Conservation (phyloP, 2,329 filamentous ascomycete species). For the Davidsoniella neocaledoniae region DNA sequence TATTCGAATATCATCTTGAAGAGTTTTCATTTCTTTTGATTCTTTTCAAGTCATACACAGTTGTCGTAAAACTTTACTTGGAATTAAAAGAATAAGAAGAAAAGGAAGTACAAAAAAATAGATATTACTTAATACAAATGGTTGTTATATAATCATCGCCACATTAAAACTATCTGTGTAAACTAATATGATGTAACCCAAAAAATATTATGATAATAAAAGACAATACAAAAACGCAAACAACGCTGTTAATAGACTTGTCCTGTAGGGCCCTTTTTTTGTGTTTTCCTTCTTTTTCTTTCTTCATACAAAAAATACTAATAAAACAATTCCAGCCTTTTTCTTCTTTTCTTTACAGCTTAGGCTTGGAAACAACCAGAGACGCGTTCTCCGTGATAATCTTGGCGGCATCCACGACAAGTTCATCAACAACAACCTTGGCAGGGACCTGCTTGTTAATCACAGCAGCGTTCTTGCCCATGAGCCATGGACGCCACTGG, state of each 20-base stretch:
- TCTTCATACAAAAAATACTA: not conserved
- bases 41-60: no score
- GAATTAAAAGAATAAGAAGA: no score
- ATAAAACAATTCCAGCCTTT: not conserved
- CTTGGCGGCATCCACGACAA: slow-evolving; percentile 65
- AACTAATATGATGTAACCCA: not conserved
- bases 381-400: slow-evolving; percentile 49
- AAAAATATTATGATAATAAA: not conserved
- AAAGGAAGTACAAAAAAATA: no score
- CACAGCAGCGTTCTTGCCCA: slow-evolving; percentile 93
- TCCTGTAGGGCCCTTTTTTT: not conserved
- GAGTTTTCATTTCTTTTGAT: no score
- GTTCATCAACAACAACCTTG: slow-evolving; percentile 85
- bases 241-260: not conserved
- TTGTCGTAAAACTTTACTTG: no score
- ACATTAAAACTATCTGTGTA: no score
- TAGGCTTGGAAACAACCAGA: slow-evolving; percentile 35
- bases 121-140: no score
- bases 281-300: not conserved
- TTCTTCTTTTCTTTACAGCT: slow-evolving; percentile 36
- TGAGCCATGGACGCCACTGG: slow-evolving; percentile 77
- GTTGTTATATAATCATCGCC: no score
- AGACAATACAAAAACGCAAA: not conserved
- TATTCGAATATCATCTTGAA: no score
- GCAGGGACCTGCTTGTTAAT: slow-evolving; percentile 85